phyloP scores from a whole-genome alignment of 257 asterid species.

The Petunia secreta region DNA sequence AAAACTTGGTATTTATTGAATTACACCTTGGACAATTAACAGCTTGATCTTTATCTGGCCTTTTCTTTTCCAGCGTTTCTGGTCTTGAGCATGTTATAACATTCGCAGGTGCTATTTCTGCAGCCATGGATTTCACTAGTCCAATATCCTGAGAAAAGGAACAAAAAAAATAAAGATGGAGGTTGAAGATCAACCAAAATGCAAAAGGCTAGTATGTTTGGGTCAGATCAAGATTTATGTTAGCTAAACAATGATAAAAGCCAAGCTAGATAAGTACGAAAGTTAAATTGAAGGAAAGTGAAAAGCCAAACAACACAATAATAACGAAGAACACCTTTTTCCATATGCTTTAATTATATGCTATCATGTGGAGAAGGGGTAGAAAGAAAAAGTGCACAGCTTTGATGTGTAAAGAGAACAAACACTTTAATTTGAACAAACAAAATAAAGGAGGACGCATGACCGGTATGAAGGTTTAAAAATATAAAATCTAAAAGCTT shows the following conservation, averaged over 20 bases:
- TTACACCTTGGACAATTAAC: constrained; percentile 73
- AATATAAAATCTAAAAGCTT: background rate
- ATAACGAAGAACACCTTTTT: constrained; percentile 33
- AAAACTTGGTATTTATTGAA: constrained; percentile 75
- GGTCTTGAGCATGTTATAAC: constrained; percentile 36
- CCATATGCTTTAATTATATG: constrained; percentile 28
- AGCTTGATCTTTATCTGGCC: constrained; percentile 66
- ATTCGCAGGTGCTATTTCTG: constrained; percentile 40
- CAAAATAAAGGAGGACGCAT: background rate
- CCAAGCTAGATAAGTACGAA: background rate
- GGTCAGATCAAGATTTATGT: constrained; percentile 14
- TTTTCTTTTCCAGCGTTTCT: constrained; percentile 43
- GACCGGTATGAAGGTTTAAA: background rate
- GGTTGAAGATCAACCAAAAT: background rate
- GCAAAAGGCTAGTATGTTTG: background rate
- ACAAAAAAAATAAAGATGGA: background rate
- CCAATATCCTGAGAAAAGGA: constrained; percentile 53
- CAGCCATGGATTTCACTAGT: constrained; percentile 43
- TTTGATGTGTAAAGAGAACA: constrained; percentile 32
- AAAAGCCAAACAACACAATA: constrained; percentile 16
- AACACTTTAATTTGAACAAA: constrained; percentile 27
- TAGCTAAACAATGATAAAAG: constrained; percentile 15
- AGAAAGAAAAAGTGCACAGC: constrained; percentile 34
- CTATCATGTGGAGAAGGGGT: constrained; percentile 37
- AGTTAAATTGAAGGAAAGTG: constrained; percentile 16